These are phyloP conservation scores for Diddensiella transvaalensis DNA, from an alignment of 805 yeast genomes.

Conservation along the genomic window DNA sequence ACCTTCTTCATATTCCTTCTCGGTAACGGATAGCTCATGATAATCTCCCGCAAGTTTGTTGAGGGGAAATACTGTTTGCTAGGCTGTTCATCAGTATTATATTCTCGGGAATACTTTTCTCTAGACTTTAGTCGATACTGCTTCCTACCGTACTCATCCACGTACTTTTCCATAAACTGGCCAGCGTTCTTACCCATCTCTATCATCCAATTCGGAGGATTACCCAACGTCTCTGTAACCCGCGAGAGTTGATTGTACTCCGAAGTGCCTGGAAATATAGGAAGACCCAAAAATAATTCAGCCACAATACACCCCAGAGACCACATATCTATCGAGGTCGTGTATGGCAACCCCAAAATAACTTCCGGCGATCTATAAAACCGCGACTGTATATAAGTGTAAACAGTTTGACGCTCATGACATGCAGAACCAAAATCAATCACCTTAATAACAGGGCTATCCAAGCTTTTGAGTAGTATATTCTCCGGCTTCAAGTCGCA, in stretches of 20 bases:
- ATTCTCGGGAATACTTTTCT: constrained; percentile 48
- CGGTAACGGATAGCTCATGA: constrained; percentile 62
- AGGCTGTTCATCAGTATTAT: constrained; percentile 58
- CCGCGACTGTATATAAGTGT: constrained; percentile 88
- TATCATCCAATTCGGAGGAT: constrained; percentile 93
- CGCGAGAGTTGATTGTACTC: constrained; percentile 88
- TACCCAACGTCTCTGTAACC: constrained; percentile 75
- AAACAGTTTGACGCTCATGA: constrained; percentile 82
- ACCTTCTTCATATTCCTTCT: constrained; percentile 34
- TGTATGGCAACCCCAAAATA: constrained; percentile 84
- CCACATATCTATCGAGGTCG: constrained; percentile 96
- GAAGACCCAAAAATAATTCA: constrained; percentile 86
- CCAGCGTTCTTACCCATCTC: constrained; percentile 87
- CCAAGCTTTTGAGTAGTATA: constrained; percentile 73
- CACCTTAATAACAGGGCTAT: constrained; percentile 81
- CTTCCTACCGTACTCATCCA: constrained; percentile 36
- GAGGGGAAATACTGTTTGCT: constrained; percentile 78
- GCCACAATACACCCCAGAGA: constrained; percentile 91
- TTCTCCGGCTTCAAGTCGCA: constrained; percentile 98
- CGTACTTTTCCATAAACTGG: constrained; percentile 56
- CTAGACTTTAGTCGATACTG: constrained; percentile 45
- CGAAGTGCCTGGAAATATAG: constrained; percentile 90
- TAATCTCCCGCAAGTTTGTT: constrained; percentile 63
- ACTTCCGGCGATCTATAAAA: constrained; percentile 96
- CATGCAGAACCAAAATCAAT: constrained; percentile 97